Evolutionary conservation across 495 filamentous ascomycete species (phyloP).

Genomic region (Xylaria castorea): DNA sequence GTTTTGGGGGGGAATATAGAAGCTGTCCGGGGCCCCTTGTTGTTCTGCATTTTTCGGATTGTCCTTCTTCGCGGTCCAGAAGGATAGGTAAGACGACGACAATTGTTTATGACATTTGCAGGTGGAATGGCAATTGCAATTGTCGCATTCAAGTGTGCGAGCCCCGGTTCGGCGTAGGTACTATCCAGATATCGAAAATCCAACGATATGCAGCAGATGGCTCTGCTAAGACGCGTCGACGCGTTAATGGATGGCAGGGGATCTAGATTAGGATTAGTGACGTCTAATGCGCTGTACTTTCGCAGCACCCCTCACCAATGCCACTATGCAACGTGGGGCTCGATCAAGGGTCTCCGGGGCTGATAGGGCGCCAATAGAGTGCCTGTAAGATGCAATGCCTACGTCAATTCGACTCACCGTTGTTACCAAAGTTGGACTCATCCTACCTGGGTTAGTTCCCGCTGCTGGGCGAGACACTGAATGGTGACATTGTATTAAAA

Average conservation of each 20-base stretch:
- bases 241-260: constrained; percentile 38
- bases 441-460: constrained; percentile 4
- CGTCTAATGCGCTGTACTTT: neutral
- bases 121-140: neutral
- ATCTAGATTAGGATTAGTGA: constrained; percentile 12
- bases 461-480: neutral
- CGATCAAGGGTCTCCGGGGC: neutral
- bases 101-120: constrained; percentile 5
- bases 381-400: neutral
- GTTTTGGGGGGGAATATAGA: constrained; percentile 51
- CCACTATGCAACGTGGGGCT: neutral
- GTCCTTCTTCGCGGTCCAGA: neutral
- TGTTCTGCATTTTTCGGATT: constrained; percentile 36
- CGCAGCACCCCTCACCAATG: constrained; percentile 1
- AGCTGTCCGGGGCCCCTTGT: constrained; percentile 39
- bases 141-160: neutral
- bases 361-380: neutral
- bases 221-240: constrained; percentile 31
- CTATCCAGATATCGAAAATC: neutral
- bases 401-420: constrained; percentile 1
- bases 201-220: neutral
- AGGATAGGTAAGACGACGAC: neutral
- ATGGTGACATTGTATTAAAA: neutral
- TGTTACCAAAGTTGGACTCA: neutral
- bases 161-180: neutral